phyloP scores from a whole-genome alignment of 495 filamentous ascomycete genomes.

The Copromyces sp. region DNA sequence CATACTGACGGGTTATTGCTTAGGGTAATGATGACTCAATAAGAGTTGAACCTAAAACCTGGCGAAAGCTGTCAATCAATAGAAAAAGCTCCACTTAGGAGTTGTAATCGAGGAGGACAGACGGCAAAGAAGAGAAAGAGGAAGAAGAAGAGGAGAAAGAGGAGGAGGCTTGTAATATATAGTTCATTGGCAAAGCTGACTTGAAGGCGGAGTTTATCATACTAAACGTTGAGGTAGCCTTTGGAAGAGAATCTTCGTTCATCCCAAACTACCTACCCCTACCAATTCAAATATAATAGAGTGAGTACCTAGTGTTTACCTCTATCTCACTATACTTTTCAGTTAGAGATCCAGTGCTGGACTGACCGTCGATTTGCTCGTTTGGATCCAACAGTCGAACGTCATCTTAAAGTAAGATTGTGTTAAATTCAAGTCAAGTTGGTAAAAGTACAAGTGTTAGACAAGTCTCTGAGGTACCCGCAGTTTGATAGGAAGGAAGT shows the following conservation, averaged over 20 bases:
- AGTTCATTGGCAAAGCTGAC: background rate
- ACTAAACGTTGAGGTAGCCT: background rate
- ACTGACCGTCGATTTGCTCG: background rate
- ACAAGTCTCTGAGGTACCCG: background rate
- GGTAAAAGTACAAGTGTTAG: background rate
- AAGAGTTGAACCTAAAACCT: background rate
- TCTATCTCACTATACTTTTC: background rate
- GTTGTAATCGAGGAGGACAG: background rate
- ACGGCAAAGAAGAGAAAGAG: background rate
- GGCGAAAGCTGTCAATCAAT: background rate
- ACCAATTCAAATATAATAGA: background rate
- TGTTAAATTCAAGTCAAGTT: background rate
- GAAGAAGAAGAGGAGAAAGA: no score
- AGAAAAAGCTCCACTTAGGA: background rate
- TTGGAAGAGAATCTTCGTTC: background rate
- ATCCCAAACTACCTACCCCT: background rate
- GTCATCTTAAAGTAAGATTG: background rate
- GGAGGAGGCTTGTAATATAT: background rate
- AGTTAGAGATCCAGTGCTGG: background rate
- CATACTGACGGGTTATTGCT: background rate
- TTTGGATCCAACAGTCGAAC: background rate
- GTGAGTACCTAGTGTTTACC: background rate
- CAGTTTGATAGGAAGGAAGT: background rate
- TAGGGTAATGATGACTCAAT: background rate
- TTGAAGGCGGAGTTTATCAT: background rate